Evolutionary conservation across 129 eudicot species (phyloP).

Genomic region (Artemisia tridentata): DNA sequence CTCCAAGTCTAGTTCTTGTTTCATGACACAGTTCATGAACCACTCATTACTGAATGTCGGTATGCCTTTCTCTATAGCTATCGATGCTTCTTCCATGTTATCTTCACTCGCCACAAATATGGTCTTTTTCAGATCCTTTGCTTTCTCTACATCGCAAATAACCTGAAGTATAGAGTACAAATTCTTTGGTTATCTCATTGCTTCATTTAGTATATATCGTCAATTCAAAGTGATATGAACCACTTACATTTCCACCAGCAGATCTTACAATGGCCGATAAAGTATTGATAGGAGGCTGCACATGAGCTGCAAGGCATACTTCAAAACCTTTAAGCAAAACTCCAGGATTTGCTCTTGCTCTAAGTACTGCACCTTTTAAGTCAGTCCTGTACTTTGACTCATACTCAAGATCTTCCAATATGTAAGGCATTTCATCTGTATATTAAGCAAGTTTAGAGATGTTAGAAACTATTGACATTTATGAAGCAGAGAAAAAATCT

Average conservation of each 20-base stretch:
- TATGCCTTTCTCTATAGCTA: constrained; percentile 67
- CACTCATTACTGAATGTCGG: constrained; percentile 76
- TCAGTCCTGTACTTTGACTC: constrained; percentile 51
- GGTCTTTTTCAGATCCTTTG: constrained; percentile 41
- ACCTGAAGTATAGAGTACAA: constrained; percentile 39
- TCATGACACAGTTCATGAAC: constrained; percentile 93
- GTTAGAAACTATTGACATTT: background rate
- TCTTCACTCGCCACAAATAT: constrained; percentile 82
- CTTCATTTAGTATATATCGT: too few species aligned
- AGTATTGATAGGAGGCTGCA: constrained; percentile 64
- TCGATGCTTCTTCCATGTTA: constrained; percentile 73
- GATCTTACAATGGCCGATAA: constrained; percentile 65
- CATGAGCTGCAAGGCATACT: constrained; percentile 63
- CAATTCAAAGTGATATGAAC: background rate
- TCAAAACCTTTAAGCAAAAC: constrained; percentile 66
- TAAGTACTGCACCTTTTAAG: constrained; percentile 55
- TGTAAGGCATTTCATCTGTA: constrained; percentile 76
- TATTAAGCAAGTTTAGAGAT: background rate
- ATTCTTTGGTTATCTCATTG: background rate
- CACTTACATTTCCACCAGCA: constrained; percentile 93
- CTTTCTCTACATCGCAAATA: constrained; percentile 37
- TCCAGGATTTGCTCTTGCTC: constrained; percentile 52
- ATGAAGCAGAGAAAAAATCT: background rate
- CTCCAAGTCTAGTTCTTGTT: constrained; percentile 74
- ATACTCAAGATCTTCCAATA: constrained; percentile 69